Conservation (phyloP, 2,329 filamentous ascomycete genomes). For the Periconia digitata region DNA sequence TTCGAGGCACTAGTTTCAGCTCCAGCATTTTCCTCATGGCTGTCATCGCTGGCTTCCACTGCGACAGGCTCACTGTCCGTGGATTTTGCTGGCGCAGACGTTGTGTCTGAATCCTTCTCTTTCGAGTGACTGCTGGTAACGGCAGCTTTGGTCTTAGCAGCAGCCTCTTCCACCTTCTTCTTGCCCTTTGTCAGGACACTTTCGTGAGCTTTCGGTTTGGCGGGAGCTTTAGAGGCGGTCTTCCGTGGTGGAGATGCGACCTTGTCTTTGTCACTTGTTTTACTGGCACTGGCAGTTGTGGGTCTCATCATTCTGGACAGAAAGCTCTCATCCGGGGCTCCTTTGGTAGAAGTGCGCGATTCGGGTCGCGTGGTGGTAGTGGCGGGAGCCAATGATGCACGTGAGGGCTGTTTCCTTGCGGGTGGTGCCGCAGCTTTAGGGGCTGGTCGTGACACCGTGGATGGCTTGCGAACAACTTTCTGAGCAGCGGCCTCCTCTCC, state of each 20-base stretch:
- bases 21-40: not conserved
- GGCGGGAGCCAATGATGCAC: slow-evolving; percentile 40
- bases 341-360: slow-evolving; percentile 52
- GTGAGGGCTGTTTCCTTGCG: slow-evolving; percentile 31
- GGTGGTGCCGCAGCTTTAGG: slow-evolving; percentile 31
- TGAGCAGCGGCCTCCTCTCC: slow-evolving; percentile 41
- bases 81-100: not conserved
- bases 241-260: slow-evolving; percentile 38
- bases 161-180: slow-evolving; percentile 40
- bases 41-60: not conserved
- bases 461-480: slow-evolving; percentile 44
- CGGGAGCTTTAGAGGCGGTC: slow-evolving; percentile 15
- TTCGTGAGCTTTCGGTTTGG: slow-evolving; percentile 27
- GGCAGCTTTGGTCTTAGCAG: slow-evolving; percentile 36
- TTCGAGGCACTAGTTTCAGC: not conserved
- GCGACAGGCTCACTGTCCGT: slow-evolving; percentile 5
- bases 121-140: slow-evolving; percentile 32
- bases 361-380: slow-evolving; percentile 52
- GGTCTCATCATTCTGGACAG: slow-evolving; percentile 81
- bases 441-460: slow-evolving; percentile 40
- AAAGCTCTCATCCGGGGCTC: slow-evolving; percentile 68
- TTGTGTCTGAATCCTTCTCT: slow-evolving; percentile 5
- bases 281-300: slow-evolving; percentile 68
- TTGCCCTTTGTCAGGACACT: slow-evolving; percentile 36
- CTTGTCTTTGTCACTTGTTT: slow-evolving; percentile 63